phyloP scores from a whole-genome alignment of 2,329 filamentous ascomycete species.

The Elsinoe batatas region DNA sequence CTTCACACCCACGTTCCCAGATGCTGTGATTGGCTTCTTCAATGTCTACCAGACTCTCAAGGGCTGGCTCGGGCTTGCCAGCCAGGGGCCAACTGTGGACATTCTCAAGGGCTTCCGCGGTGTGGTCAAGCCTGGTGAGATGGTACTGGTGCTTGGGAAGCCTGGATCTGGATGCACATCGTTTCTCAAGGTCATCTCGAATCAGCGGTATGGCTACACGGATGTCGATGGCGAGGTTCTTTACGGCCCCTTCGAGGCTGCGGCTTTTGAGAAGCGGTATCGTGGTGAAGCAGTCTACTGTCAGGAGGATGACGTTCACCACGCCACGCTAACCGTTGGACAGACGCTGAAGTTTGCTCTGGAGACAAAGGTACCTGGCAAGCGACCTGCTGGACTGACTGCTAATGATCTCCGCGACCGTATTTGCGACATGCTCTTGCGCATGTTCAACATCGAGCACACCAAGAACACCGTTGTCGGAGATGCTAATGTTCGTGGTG shows the following conservation, averaged over 20 bases:
- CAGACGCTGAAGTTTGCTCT: constrained; percentile 80
- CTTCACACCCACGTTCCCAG: constrained; percentile 64
- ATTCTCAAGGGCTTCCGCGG: constrained; percentile 63
- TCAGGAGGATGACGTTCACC: constrained; percentile 76
- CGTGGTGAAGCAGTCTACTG: constrained; percentile 80
- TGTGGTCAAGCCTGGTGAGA: constrained; percentile 66
- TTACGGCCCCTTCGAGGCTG: constrained; percentile 63
- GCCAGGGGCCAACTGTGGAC: constrained; percentile 37
- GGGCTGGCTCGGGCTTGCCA: constrained; percentile 22
- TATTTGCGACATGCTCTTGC: constrained; percentile 63
- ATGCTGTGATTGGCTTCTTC: constrained; percentile 67
- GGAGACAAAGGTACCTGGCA: constrained; percentile 74
- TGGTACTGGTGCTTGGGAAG: constrained; percentile 72
- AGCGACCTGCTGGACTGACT: constrained; percentile 63
- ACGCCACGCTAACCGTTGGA: constrained; percentile 74
- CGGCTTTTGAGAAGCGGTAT: constrained; percentile 61
- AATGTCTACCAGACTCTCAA: constrained; percentile 59
- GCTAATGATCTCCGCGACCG: constrained; percentile 67
- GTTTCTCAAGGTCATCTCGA: constrained; percentile 45
- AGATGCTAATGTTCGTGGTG: constrained; percentile 67
- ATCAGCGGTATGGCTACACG: constrained; percentile 51
- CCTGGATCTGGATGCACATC: constrained; percentile 54
- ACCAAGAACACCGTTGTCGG: constrained; percentile 78
- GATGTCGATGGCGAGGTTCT: constrained; percentile 58
- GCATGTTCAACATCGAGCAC: constrained; percentile 92